Conservation (phyloP, 164 flowering plant species). For the grape (Vitis vinifera) region ASM3070453v1 NC_081823.1:11086501-11087000, state of each 20-base stretch:
- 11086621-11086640: background rate
- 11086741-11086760: too few species aligned
- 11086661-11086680: background rate
- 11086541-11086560: background rate
- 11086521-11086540: background rate
- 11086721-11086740: background rate
- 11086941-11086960: too few species aligned
- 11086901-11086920: too few species aligned
- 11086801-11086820: too few species aligned
- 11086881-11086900: too few species aligned
- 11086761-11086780: too few species aligned
- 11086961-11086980: too few species aligned
- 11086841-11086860: too few species aligned
- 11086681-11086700: background rate
- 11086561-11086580: background rate
- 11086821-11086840: too few species aligned
- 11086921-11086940: too few species aligned
- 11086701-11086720: background rate
- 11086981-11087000: background rate
- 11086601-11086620: constrained; percentile 8
- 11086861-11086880: too few species aligned
- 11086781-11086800: too few species aligned
- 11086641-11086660: constrained; percentile 11
- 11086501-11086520: constrained; percentile 19
- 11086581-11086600: constrained; percentile 6